Evolutionary conservation across 2,329 filamentous ascomycete species (phyloP).

Genomic region (Gaeumannomyces sp.): DNA sequence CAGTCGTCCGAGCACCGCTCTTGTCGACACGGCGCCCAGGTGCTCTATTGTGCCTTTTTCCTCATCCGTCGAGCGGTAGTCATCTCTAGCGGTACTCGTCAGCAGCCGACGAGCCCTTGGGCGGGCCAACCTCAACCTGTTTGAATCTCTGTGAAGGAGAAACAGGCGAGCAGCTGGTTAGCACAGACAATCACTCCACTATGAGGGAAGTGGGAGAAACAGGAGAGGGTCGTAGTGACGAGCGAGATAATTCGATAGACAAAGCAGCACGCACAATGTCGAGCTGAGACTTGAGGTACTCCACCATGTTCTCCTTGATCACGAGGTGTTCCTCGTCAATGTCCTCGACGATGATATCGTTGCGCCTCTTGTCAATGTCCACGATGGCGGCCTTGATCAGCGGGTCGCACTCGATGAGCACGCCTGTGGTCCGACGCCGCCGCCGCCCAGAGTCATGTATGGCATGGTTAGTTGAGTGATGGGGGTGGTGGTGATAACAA

Average conservation of each 20-base stretch:
- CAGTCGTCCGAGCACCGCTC: too few relatives aligned
- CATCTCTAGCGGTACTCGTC: not conserved
- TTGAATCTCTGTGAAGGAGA: not conserved
- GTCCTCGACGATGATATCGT: conserved; percentile 71
- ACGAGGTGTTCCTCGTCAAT: conserved; percentile 71
- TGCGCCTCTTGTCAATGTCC: conserved; percentile 65
- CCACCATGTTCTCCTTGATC: conserved; percentile 68
- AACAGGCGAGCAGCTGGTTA: not conserved
- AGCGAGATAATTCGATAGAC: too few relatives aligned
- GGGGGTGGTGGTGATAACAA: too few relatives aligned
- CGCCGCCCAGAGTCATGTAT: too few relatives aligned
- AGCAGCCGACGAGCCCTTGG: not conserved
- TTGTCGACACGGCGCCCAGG: too few relatives aligned
- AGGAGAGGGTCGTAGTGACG: conserved; percentile 13
- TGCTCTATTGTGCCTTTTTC: too few relatives aligned
- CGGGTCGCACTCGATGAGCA: conserved; percentile 76
- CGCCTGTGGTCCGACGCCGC: conserved; percentile 46
- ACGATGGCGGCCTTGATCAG: conserved; percentile 82
- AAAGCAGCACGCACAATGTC: conserved; percentile 49
- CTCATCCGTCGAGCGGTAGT: too few relatives aligned
- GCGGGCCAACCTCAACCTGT: not conserved
- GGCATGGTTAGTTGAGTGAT: not conserved
- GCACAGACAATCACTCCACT: not conserved
- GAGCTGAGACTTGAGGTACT: conserved; percentile 59
- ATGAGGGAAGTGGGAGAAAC: not conserved